These are phyloP conservation scores for Kockiozyma suomiensis DNA, from an alignment of 805 yeast species.

Conservation along the genomic window DNA sequence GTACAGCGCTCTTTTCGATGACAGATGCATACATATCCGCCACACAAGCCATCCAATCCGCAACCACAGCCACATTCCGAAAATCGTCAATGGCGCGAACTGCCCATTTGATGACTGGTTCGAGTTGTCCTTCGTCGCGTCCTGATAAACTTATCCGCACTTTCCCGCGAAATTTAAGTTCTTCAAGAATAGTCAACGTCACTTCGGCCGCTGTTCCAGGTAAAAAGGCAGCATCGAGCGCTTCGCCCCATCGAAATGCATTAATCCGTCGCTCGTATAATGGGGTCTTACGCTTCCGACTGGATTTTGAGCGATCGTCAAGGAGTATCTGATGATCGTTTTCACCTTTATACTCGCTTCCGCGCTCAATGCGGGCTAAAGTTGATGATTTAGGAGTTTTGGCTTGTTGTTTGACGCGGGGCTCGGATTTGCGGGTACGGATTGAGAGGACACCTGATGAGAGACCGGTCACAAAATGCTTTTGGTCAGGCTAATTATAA, in stretches of 20 bases:
- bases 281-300: conserved; percentile 52
- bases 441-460: conserved; percentile 86
- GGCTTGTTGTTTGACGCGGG: conserved; percentile 56
- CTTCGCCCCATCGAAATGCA: conserved; percentile 90
- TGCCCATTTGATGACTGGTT: conserved; percentile 87
- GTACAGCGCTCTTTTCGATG: conserved; percentile 66
- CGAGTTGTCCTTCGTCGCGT: conserved; percentile 82
- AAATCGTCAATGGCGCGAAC: conserved; percentile 75
- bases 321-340: conserved; percentile 62
- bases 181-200: conserved; percentile 80
- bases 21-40: conserved; percentile 61
- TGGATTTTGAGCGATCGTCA: conserved; percentile 51
- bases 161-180: conserved; percentile 86
- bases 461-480: conserved; percentile 90
- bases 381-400: conserved; percentile 49
- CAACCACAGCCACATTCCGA: conserved; percentile 62
- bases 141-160: conserved; percentile 76
- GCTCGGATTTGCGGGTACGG: conserved; percentile 78
- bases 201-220: conserved; percentile 79
- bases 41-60: conserved; percentile 69
- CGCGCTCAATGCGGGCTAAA: conserved; percentile 82
- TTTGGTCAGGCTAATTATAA: conserved; percentile 82
- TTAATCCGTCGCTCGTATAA: conserved; percentile 82
- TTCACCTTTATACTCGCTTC: conserved; percentile 88
- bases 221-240: conserved; percentile 81